Evolutionary conservation across 306 rosid genomes (phyloP), one percentile per base, ranked within the genome.

Genomic region (Quercus gilva): DNA sequence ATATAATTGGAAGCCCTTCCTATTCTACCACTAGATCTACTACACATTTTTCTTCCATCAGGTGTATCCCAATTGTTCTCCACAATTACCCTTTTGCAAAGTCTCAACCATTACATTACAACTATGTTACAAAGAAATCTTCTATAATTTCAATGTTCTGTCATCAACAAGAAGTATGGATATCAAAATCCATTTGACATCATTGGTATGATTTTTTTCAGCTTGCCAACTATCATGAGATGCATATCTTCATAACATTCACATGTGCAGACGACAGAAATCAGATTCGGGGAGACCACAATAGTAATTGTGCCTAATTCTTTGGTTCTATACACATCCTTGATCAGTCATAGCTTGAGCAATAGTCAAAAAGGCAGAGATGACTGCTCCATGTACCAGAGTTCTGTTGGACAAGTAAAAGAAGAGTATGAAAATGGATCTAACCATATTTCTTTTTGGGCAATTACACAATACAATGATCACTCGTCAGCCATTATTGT

Each of bases 321-420:
- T 53, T 28, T 25, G 63, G 68, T 78, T 82, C 89, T 88, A 94
- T 86, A 91, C 93, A 86, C 97, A 94, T 55, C 98, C 98, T 87
- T 94, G 98, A 79, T 91, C 98, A 12, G 92, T 92, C 98, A 94
- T 94, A 71, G 98, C 98, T 87, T 94, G 98, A 67, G 97, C 98
- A 79, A 94, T 82, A 43, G 94, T 92, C 82, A 94, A 87, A 87
- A 94, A 94, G 57, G 97, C 89, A 43, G 98, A 91, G 61, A 94
- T 94, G 72, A 94, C 93, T 13, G 98, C 92, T 84, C 97, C 98
- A 64, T 94, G 96, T 69, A 86, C 97, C 85, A 94, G 82, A 80
- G 96, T 88, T 91, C 98, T 94, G 90, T 56, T 84, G 80, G 69
- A 68, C 71, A 74, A 74, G 81, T 28, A 65, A 74, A 75, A 63